Base-by-base conservation (phyloP, 78 protist species). In the Dictyostelium capitatum region DNA sequence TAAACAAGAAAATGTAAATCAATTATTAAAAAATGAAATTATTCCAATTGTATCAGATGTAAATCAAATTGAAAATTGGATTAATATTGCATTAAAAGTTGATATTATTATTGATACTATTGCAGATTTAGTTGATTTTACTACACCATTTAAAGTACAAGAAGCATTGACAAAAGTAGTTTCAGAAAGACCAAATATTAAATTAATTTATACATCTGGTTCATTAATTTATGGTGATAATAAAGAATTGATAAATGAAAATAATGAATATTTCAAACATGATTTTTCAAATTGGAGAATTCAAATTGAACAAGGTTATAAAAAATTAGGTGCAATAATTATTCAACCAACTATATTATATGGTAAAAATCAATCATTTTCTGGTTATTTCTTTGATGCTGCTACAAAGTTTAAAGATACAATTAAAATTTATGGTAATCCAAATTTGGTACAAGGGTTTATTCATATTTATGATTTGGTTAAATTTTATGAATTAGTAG, bases 401-500 rank as follows among this genome's bases (percentile, higher is more conserved):
- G 79, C 79, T 6, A 43, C 56, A 6, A 32, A 72, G 25, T n/a
- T 20, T 43, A 46, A 46, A 7, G 79, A 28, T 72, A 4, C 0
- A 0, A 43, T 72, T 43, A 46, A 43, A n/a, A 43, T 72, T 9
- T 72, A 72, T 72, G 79, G 79, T 20, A 14, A 72, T 20, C 20
- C 46, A 6, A 43, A 43, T 43, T 46, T 43, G 20, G 14, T 43
- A 17, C 79, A 72, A 43, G 48, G 62, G 8, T 48, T 25, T 17
- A 53, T 78, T 78, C 83, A 78, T 17, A 54, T 78, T 4, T 12
- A 25, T 54, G 83, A 78, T 78, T 51, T 78, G 0, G 83, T 32
- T 0, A 54, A 54, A 1, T 25, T 53, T 19, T 78, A 78, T 78
- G 32, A 48, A 25, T 32, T 78, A 7, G 64, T 30, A 14, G 69